Base-by-base conservation (phyloP, 441 rosid species). In the Gossypium aridum region DNA sequence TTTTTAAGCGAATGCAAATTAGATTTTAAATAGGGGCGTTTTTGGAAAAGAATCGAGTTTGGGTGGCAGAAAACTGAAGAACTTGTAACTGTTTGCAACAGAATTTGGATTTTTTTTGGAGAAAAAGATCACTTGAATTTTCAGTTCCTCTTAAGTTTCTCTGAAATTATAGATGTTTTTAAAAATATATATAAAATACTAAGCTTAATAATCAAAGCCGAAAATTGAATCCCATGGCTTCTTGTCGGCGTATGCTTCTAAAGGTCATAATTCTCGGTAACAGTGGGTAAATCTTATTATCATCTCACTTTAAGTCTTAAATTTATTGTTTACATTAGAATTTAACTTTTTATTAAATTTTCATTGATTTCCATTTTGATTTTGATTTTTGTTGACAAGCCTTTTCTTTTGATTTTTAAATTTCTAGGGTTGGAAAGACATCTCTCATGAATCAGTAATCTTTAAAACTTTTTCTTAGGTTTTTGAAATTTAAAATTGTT, bases 251-350 rank as follows among this genome's bases (percentile, higher is more conserved):
- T 72, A 90, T 88, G 90, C 94, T 94, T 73, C 75, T 94, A 2
- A 94, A 94, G 81, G 97, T 90, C 85, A 91, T 93, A 64, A 90
- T 93, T 59, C 96, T 93, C 79, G 97, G 94, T n/a, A 97, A 93
- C 72, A 90, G 94, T 84, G 97, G 94, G 97, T 91, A 78, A 78
- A 31, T 45, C 1, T n/a, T 14, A n/a, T 51, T 3, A 47, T 68
- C 26, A 2, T 6, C 62, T 19, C 17, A 25, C 12, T n/a, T 4
- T 54, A 6, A 23, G 26, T 31, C 14, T 28, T 2, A 54, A 2
- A 2, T 26, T 16, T 56, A 3, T 55, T 14, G 3, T 28, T 20
- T 1, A 12, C 19, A 43, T 39, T 3, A 1, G 45, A 71, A 8
- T 23, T 7, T 49, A 28, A 28, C 34, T 28, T 28, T 28, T 28